Percentiles rank a stretch among this genome's conserved stretches.
These are phyloP conservation scores for Pseudovirgaria hyperparasitica DNA, from an alignment of 2,329 filamentous ascomycete genomes.

Conservation along the genomic window DNA sequence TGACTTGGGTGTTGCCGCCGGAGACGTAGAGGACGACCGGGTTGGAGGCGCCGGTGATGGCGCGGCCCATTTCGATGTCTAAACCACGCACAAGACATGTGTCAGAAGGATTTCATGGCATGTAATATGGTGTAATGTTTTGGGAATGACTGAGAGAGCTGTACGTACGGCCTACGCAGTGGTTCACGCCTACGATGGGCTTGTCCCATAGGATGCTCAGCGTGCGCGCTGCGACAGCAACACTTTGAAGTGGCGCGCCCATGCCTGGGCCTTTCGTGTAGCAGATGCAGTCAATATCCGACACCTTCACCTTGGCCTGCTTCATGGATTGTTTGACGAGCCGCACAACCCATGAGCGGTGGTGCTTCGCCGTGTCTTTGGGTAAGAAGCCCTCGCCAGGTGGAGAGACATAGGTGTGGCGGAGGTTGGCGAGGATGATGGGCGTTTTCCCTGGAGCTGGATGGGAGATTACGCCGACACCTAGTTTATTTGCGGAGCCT, in stretches of 20 bases:
- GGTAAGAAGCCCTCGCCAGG: constrained; percentile 91
- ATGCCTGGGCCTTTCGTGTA: constrained; percentile 94
- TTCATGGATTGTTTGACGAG: constrained; percentile 70
- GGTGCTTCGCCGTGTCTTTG: constrained; percentile 89
- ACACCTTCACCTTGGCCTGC: constrained; percentile 40
- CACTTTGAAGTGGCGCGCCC: constrained; percentile 81
- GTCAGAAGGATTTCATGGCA: constrained; percentile 2
- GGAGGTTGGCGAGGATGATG: constrained; percentile 75
- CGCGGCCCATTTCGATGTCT: constrained; percentile 93
- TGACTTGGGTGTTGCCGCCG: constrained; percentile 95
- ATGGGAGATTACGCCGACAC: constrained; percentile 84
- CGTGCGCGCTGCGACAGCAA: constrained; percentile 74
- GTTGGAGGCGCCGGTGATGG: constrained; percentile 80
- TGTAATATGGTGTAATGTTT: constrained; percentile 1
- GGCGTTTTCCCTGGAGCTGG: constrained; percentile 33
- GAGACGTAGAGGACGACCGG: constrained; percentile 93
- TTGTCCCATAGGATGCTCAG: constrained; percentile 74
- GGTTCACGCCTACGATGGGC: constrained; percentile 88
- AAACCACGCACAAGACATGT: background rate
- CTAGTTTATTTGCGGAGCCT: constrained; percentile 95
- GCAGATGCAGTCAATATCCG: constrained; percentile 80
- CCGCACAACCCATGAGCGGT: constrained; percentile 70
- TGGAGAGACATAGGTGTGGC: constrained; percentile 85
- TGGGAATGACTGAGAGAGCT: constrained; percentile 2
- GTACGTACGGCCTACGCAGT: constrained; percentile 71